These are phyloP conservation scores for Phytophthora citrophthora DNA, from an alignment of 352 stramenopile genomes.

Conservation along the genomic window DNA sequence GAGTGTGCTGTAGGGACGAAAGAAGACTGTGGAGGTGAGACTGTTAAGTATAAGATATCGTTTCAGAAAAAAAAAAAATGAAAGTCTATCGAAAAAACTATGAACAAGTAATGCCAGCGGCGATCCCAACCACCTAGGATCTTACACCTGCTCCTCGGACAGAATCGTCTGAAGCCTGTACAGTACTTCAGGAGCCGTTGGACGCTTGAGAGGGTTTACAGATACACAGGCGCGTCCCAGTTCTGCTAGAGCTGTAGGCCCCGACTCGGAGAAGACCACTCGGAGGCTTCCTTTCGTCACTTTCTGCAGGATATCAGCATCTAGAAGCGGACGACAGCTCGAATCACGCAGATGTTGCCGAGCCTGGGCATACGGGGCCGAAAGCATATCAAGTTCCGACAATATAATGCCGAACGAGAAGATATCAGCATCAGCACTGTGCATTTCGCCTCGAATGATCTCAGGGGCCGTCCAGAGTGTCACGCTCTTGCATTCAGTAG, in stretches of 20 bases:
- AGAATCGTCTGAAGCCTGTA: constrained; percentile 46
- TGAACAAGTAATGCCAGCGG: not conserved
- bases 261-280: constrained; percentile 30
- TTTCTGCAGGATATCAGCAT: constrained; percentile 39
- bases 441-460: constrained; percentile 75
- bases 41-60: too few relatives aligned
- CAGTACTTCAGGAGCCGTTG: constrained; percentile 37
- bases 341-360: constrained; percentile 20
- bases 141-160: constrained; percentile 24
- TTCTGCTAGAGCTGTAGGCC: constrained; percentile 29
- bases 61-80: constrained; percentile 3
- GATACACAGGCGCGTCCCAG: constrained; percentile 32
- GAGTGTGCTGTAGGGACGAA: too few relatives aligned
- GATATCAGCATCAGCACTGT: constrained; percentile 74
- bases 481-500: constrained; percentile 38
- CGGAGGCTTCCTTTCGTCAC: constrained; percentile 41
- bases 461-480: constrained; percentile 82
- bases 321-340: constrained; percentile 27
- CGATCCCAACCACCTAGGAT: not conserved
- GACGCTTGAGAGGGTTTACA: constrained; percentile 33
- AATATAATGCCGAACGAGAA: constrained; percentile 86
- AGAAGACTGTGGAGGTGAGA: too few relatives aligned
- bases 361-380: constrained; percentile 33
- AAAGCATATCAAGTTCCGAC: constrained; percentile 64
- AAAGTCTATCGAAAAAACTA: constrained; percentile 19